A percentile compares a stretch with the other conserved stretches of the same genome.
phyloP scores from a whole-genome alignment of 371 early-diverging fungal species.

The Rhizopus delemar region DNA sequence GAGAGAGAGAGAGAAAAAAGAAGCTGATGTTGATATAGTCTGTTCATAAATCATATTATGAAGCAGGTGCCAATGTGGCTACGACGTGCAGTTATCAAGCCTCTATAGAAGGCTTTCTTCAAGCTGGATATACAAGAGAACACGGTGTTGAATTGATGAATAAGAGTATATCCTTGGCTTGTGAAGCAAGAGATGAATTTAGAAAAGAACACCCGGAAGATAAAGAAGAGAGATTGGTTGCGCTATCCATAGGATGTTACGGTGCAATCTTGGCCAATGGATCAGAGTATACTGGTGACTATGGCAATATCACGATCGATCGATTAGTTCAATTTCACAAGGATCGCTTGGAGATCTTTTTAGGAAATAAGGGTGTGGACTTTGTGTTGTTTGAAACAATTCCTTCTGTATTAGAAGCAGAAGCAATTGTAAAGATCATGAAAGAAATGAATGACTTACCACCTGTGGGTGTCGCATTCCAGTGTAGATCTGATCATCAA shows the following conservation, averaged over 20 bases:
- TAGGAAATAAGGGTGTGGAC: slow-evolving; percentile 36
- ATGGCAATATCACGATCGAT: slow-evolving; percentile 32
- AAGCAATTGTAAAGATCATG: slow-evolving; percentile 43
- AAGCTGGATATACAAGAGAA: slow-evolving; percentile 32
- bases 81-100: slow-evolving; percentile 58
- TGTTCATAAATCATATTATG: slow-evolving; percentile 47
- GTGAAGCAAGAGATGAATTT: slow-evolving; percentile 43
- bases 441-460: slow-evolving; percentile 6
- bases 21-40: slow-evolving; percentile 13
- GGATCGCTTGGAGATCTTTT: slow-evolving; percentile 36
- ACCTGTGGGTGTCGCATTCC: slow-evolving; percentile 45
- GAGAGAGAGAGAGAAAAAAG: background rate
- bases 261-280: slow-evolving; percentile 63
- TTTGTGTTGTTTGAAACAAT: slow-evolving; percentile 65
- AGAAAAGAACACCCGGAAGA: slow-evolving; percentile 22
- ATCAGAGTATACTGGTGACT: slow-evolving; percentile 63
- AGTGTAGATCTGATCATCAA: slow-evolving; percentile 39
- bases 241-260: slow-evolving; percentile 61
- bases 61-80: slow-evolving; percentile 52
- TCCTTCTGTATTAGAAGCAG: slow-evolving; percentile 53
- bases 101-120: slow-evolving; percentile 36
- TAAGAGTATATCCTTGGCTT: slow-evolving; percentile 41
- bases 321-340: slow-evolving; percentile 51
- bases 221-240: slow-evolving; percentile 29
- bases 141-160: slow-evolving; percentile 37